A percentile compares a stretch with the other conserved stretches of the same genome.
Evolutionary conservation across 345 rosid species (phyloP).

Genomic region (Acer negundo): DNA sequence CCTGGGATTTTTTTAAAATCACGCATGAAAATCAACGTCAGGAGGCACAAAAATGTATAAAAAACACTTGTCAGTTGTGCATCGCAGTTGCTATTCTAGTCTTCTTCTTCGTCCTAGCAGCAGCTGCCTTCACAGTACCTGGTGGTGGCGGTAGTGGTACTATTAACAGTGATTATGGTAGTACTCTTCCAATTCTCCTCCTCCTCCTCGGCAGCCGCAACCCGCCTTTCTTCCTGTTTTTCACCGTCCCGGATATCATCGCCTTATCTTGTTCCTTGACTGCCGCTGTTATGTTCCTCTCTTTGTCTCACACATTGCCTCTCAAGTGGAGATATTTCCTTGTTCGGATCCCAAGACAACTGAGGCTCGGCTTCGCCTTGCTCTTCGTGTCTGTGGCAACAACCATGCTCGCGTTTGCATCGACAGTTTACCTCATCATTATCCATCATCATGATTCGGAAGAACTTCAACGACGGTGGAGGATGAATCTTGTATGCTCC

Average conservation of each 20-base stretch:
- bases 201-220: neutral
- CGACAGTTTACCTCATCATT: constrained; percentile 24
- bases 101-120: neutral
- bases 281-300: constrained; percentile 32
- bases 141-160: neutral
- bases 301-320: constrained; percentile 21
- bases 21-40: neutral
- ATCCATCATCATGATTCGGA: constrained; percentile 1
- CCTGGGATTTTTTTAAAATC: neutral
- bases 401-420: constrained; percentile 6
- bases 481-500: too few relatives aligned
- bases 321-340: constrained; percentile 11
- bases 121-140: neutral
- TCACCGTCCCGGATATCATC: constrained; percentile 25
- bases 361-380: constrained; percentile 22
- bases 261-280: constrained; percentile 28
- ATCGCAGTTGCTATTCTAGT: constrained; percentile 21
- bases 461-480: neutral
- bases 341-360: constrained; percentile 16
- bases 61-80: constrained; percentile 25
- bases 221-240: constrained; percentile 16
- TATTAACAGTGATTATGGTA: constrained; percentile 6
- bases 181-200: constrained; percentile 13
- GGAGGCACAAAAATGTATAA: neutral
- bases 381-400: constrained; percentile 23